Conservation (phyloP, 164 flowering plant genomes). For the Tinospora cordifolia region DNA sequence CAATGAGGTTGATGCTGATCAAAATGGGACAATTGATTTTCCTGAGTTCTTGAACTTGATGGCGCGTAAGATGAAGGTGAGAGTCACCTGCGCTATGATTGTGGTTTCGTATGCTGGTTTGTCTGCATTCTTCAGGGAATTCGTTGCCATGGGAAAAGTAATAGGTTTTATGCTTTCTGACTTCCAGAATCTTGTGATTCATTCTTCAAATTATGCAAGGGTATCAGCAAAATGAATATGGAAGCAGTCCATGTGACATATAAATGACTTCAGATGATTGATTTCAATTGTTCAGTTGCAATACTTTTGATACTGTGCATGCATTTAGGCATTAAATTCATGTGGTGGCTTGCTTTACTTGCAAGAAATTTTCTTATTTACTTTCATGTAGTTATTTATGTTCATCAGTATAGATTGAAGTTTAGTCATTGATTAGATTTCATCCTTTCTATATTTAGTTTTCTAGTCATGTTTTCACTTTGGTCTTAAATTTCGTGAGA, state of each 20-base stretch:
- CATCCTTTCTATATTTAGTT: too few species aligned
- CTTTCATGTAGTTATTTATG: too few species aligned
- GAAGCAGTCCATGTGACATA: neutral
- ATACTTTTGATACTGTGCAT: too few species aligned
- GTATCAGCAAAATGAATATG: neutral
- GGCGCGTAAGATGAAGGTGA: constrained; percentile 42
- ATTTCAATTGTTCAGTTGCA: too few species aligned
- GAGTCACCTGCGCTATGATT: neutral
- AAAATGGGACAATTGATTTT: constrained; percentile 38
- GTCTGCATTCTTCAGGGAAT: neutral
- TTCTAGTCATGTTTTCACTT: too few species aligned
- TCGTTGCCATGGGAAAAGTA: neutral
- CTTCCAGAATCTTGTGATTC: neutral
- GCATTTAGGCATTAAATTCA: too few species aligned
- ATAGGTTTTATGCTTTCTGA: neutral
- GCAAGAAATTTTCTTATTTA: too few species aligned
- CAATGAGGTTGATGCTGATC: constrained; percentile 40
- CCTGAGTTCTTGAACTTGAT: constrained; percentile 41
- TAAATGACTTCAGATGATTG: neutral
- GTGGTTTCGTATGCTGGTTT: neutral
- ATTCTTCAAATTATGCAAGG: neutral
- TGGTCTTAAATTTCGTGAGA: too few species aligned
- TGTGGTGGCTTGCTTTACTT: too few species aligned
- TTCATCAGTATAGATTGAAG: too few species aligned
- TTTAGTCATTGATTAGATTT: too few species aligned